phyloP scores from a whole-genome alignment of 2,329 filamentous ascomycete genomes.

The Xylariaceae sp. region DNA sequence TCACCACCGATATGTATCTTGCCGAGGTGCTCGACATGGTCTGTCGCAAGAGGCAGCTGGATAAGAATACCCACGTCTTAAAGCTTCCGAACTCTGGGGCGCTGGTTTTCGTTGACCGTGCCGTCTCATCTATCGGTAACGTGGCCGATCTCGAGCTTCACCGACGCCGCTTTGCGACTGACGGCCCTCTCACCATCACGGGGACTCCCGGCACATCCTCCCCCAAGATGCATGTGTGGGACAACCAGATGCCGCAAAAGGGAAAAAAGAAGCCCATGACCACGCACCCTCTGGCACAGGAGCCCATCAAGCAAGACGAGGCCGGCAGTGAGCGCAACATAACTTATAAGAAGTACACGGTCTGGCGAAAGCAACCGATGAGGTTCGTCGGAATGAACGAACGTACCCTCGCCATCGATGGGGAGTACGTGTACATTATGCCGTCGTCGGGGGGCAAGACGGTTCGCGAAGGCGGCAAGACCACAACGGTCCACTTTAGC shows the following conservation, averaged over 20 bases:
- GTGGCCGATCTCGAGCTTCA: conserved; percentile 69
- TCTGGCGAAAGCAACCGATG: conserved; percentile 78
- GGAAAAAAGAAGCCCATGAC: conserved; percentile 50
- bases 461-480: conserved; percentile 59
- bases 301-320: conserved; percentile 53
- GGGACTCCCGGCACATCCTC: conserved; percentile 63
- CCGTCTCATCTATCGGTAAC: conserved; percentile 70
- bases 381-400: conserved; percentile 70
- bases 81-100: conserved; percentile 69
- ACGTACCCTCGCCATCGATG: conserved; percentile 70
- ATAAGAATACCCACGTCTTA: conserved; percentile 72
- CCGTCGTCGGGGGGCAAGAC: conserved; percentile 61
- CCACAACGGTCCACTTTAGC: conserved; percentile 74
- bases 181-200: conserved; percentile 61
- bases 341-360: conserved; percentile 68
- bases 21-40: conserved; percentile 74
- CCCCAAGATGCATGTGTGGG: conserved; percentile 55
- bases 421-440: conserved; percentile 82
- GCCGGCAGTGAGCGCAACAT: conserved; percentile 40
- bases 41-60: conserved; percentile 68
- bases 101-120: conserved; percentile 68
- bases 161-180: conserved; percentile 66
- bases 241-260: conserved; percentile 35
- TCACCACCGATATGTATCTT: conserved; percentile 76
- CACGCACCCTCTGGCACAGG: conserved; percentile 59